Evolutionary conservation across 306 rosid genomes (phyloP).

Genomic region (Phaseolus lunatus): DNA sequence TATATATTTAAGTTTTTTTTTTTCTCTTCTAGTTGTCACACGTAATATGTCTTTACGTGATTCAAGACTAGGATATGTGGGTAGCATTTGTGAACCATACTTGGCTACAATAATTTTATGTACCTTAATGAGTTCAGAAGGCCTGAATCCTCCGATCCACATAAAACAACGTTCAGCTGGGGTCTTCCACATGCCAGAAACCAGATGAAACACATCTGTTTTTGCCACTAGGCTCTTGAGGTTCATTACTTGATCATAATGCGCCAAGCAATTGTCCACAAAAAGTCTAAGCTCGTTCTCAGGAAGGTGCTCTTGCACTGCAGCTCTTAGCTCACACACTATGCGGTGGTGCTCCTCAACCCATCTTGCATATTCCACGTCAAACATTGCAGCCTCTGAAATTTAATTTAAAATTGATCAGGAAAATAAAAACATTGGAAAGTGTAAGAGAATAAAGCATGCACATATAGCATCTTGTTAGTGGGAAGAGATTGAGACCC

Average conservation of each 20-base stretch:
- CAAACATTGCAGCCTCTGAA: slow-evolving; percentile 83
- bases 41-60: neutral
- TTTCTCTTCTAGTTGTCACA: slow-evolving; percentile 43
- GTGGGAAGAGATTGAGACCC: slow-evolving; percentile 49
- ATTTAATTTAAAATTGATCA: neutral
- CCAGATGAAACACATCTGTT: slow-evolving; percentile 79
- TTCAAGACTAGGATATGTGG: neutral
- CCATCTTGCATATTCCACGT: slow-evolving; percentile 87
- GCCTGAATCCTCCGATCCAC: slow-evolving; percentile 96
- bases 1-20: neutral
- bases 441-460: neutral
- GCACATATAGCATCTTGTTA: neutral
- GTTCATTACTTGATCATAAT: slow-evolving; percentile 68
- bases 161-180: slow-evolving; percentile 95
- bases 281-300: slow-evolving; percentile 80
- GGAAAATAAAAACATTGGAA: neutral
- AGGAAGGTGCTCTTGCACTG: slow-evolving; percentile 77
- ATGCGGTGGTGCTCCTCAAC: slow-evolving; percentile 81
- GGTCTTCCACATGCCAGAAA: slow-evolving; percentile 94
- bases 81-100: neutral
- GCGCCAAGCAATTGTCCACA: slow-evolving; percentile 78
- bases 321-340: slow-evolving; percentile 86
- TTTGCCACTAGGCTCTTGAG: slow-evolving; percentile 81
- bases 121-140: slow-evolving; percentile 96
- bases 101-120: neutral